A percentile compares a stretch with the other conserved stretches of the same genome.
phyloP scores from a whole-genome alignment of 2,329 filamentous ascomycete species.

The Penicillium hordei region DNA sequence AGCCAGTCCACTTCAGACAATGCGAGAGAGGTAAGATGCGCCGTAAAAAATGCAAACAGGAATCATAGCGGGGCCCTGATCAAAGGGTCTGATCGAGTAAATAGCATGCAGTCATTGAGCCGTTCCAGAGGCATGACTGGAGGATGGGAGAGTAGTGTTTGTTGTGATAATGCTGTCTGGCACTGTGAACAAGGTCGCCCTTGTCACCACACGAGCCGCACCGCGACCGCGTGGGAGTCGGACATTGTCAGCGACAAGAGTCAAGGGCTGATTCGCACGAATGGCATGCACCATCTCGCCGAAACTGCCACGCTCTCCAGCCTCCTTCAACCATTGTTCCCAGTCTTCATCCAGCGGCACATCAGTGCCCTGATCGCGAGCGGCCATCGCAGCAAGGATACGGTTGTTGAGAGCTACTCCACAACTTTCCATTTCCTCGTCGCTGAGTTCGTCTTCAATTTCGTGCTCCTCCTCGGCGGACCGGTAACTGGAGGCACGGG shows the following conservation, averaged over 20 bases:
- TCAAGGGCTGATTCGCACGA: constrained; percentile 37
- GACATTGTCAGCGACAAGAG: constrained; percentile 28
- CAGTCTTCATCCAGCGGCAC: constrained; percentile 50
- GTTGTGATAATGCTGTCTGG: constrained; percentile 22
- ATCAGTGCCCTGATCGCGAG: constrained; percentile 50
- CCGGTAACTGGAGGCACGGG: constrained; percentile 22
- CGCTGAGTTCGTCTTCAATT: constrained; percentile 45
- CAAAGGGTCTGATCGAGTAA: not conserved
- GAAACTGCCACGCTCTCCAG: constrained; percentile 51
- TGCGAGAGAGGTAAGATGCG: constrained; percentile 10
- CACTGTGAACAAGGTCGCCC: constrained; percentile 21
- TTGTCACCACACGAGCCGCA: constrained; percentile 20
- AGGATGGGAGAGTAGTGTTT: constrained; percentile 23
- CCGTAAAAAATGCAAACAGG: constrained; percentile 15
- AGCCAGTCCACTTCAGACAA: constrained; percentile 20
- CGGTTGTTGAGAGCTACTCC: constrained; percentile 54
- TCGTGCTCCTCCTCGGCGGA: constrained; percentile 30
- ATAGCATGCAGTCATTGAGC: constrained; percentile 23
- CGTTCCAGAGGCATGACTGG: constrained; percentile 27
- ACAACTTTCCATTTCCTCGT: constrained; percentile 51
- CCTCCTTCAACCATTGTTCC: constrained; percentile 61
- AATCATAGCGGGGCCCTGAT: constrained; percentile 4
- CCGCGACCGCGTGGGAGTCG: constrained; percentile 19
- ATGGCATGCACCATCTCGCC: constrained; percentile 44
- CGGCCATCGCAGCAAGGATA: constrained; percentile 54